phyloP scores from a whole-genome alignment of 495 filamentous ascomycete species.

The Aspergillus wentii region DNA sequence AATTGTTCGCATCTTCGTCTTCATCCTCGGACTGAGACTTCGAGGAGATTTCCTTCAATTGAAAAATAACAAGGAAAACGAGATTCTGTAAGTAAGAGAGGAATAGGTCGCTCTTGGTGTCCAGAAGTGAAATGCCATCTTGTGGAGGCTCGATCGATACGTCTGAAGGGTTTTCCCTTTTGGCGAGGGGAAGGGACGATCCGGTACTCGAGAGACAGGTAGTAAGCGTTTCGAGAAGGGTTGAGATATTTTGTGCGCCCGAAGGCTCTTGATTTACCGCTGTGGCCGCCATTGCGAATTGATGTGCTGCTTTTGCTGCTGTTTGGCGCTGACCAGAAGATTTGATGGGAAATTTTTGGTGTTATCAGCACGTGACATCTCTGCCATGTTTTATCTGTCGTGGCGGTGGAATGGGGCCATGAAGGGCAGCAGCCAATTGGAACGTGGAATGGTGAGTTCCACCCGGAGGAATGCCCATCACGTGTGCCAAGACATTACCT shows the following conservation, averaged over 20 bases:
- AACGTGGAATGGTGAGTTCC: too few relatives aligned
- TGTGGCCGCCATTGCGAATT: slow-evolving; percentile 22
- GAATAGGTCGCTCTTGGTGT: slow-evolving; percentile 90
- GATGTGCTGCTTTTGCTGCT: slow-evolving; percentile 5
- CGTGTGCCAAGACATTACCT: slow-evolving; percentile 13
- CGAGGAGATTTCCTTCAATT: slow-evolving; percentile 57
- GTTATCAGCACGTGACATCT: slow-evolving; percentile 45
- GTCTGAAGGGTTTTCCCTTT: slow-evolving; percentile 27
- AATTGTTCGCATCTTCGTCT: slow-evolving; percentile 17
- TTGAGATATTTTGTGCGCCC: slow-evolving; percentile 34
- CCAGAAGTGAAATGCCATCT: slow-evolving; percentile 89
- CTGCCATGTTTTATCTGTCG: not conserved
- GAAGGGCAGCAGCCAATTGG: too few relatives aligned
- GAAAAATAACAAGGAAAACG: slow-evolving; percentile 80
- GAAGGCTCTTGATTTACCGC: slow-evolving; percentile 15
- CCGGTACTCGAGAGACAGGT: slow-evolving; percentile 56
- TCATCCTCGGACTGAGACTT: slow-evolving; percentile 27
- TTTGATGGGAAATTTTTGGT: slow-evolving; percentile 23
- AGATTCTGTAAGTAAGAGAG: slow-evolving; percentile 94
- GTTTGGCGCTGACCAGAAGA: not conserved
- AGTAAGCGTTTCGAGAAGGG: slow-evolving; percentile 57
- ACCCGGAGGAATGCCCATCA: too few relatives aligned
- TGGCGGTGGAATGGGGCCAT: slow-evolving; percentile 6
- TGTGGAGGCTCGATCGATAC: slow-evolving; percentile 56
- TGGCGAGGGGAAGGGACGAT: slow-evolving; percentile 54